These are phyloP conservation scores for Hibiscus trionum DNA, from an alignment of 345 rosid species.

Conservation along the genomic window DNA sequence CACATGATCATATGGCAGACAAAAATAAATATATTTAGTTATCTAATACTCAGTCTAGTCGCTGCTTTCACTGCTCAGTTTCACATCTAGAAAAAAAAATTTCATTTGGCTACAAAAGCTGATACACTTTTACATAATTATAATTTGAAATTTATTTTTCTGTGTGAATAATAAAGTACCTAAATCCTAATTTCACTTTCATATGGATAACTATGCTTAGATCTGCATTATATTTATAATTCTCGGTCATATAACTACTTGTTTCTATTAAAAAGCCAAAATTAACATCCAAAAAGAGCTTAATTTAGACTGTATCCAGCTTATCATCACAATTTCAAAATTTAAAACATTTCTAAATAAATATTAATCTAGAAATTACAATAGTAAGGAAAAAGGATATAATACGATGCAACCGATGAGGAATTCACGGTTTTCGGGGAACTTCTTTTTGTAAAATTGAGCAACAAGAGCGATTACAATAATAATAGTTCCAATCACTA, in stretches of 20 bases:
- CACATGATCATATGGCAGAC: background rate
- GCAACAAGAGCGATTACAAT: constrained; percentile 80
- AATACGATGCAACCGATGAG: constrained; percentile 76
- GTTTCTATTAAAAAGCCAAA: background rate
- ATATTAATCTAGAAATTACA: background rate
- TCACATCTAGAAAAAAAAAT: background rate
- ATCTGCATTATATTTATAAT: background rate
- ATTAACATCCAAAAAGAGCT: background rate
- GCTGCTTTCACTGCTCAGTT: background rate
- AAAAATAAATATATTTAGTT: background rate
- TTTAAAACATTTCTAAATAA: background rate
- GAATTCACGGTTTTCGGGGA: constrained; percentile 84
- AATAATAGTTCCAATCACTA: constrained; percentile 61
- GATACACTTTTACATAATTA: background rate
- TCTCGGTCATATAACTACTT: background rate
- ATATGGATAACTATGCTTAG: background rate
- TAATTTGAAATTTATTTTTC: background rate
- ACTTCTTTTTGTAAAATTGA: constrained; percentile 98
- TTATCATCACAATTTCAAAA: background rate
- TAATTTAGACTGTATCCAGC: background rate
- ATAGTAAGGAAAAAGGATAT: constrained; percentile 54
- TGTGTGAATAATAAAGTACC: background rate
- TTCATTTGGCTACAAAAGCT: background rate
- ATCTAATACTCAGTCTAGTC: background rate
- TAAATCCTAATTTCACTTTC: background rate